These are phyloP conservation scores for Chrysosporium keratinophilum DNA, from an alignment of 2,329 filamentous ascomycete species.

Conservation along the genomic window DNA sequence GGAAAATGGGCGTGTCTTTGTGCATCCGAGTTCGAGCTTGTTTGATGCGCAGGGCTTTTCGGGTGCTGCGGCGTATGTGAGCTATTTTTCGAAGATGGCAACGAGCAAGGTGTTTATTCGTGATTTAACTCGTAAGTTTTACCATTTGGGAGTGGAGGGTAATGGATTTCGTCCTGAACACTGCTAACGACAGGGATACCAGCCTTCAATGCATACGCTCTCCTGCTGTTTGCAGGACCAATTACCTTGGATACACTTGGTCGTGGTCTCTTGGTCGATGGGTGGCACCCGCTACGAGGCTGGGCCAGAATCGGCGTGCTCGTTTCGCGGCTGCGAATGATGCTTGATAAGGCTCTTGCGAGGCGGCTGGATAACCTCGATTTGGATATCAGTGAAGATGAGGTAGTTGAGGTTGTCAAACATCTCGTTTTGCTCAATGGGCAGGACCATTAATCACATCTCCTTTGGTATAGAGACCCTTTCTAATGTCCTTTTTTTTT, in stretches of 20 bases:
- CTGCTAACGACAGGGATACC: background rate
- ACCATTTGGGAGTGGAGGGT: background rate
- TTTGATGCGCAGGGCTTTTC: slow-evolving; percentile 75
- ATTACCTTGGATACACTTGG: slow-evolving; percentile 82
- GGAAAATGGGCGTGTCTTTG: slow-evolving; percentile 77
- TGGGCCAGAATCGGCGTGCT: slow-evolving; percentile 94
- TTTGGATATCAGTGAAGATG: slow-evolving; percentile 40
- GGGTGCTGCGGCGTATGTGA: slow-evolving; percentile 64
- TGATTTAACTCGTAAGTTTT: slow-evolving; percentile 71
- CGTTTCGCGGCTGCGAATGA: slow-evolving; percentile 66
- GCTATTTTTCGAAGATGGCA: slow-evolving; percentile 84
- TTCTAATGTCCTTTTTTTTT: no score
- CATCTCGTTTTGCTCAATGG: slow-evolving; percentile 84
- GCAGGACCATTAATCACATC: slow-evolving; percentile 46
- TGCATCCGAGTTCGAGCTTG: slow-evolving; percentile 79
- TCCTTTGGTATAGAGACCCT: background rate
- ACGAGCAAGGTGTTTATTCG: slow-evolving; percentile 87
- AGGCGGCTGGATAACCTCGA: slow-evolving; percentile 68
- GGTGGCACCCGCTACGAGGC: slow-evolving; percentile 74
- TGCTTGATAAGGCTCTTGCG: slow-evolving; percentile 78
- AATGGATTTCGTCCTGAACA: background rate
- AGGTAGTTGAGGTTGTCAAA: slow-evolving; percentile 63
- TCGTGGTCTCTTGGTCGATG: slow-evolving; percentile 78
- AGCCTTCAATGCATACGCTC: slow-evolving; percentile 75
- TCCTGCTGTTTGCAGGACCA: slow-evolving; percentile 77